Evolutionary conservation across 2,329 filamentous ascomycete genomes (phyloP).

Genomic region (Stromatinia cepivora): DNA sequence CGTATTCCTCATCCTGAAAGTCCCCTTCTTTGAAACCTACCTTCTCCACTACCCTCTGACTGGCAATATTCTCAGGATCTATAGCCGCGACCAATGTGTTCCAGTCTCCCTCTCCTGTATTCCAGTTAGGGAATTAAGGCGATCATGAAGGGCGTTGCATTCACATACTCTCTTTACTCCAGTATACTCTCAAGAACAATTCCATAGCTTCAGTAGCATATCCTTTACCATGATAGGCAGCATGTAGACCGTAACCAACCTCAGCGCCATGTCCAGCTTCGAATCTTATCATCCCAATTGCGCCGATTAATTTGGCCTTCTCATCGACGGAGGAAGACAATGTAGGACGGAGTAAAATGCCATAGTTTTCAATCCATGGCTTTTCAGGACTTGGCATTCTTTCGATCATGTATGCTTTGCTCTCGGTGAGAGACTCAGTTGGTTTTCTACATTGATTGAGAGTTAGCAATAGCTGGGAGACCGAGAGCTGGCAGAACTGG

Average conservation of each 20-base stretch:
- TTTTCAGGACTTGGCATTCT: constrained; percentile 22
- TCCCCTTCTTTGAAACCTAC: constrained; percentile 30
- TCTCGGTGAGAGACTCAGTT: constrained; percentile 13
- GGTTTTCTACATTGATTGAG: background rate
- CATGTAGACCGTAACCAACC: constrained; percentile 30
- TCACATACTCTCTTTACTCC: constrained; percentile 18
- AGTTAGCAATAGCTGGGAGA: background rate
- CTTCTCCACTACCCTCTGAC: constrained; percentile 31
- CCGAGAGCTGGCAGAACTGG: background rate
- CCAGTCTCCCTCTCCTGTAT: constrained; percentile 20
- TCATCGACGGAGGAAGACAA: background rate
- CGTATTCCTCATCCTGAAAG: constrained; percentile 22
- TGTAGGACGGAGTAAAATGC: constrained; percentile 29
- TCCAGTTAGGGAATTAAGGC: background rate
- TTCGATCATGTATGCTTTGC: constrained; percentile 22
- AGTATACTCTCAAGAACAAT: constrained; percentile 26
- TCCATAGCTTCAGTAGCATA: constrained; percentile 31
- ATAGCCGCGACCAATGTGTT: constrained; percentile 24
- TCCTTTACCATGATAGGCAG: constrained; percentile 26
- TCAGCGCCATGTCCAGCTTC: constrained; percentile 27
- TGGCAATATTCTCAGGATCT: constrained; percentile 32
- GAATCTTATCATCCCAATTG: constrained; percentile 26
- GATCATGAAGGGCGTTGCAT: background rate
- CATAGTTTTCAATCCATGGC: constrained; percentile 31
- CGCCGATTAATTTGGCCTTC: constrained; percentile 27